These are phyloP conservation scores for Russula sp. DNA, from an alignment of 768 basidiomycete genomes.

Conservation along the genomic window DNA sequence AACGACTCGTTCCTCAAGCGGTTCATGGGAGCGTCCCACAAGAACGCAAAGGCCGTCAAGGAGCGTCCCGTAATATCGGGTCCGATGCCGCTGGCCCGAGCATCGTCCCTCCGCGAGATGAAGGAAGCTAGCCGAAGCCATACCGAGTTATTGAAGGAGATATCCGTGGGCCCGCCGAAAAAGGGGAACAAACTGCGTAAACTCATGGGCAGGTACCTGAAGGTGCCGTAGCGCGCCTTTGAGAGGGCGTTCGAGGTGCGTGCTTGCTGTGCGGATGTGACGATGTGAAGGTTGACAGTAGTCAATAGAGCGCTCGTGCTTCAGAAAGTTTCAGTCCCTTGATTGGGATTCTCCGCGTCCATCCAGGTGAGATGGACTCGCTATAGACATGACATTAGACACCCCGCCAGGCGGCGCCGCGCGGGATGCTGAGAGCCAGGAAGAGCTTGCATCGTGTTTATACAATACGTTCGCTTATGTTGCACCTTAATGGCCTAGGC, in stretches of 20 bases:
- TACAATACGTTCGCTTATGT: constrained; percentile 12
- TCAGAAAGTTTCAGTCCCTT: not conserved
- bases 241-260: constrained; percentile 16
- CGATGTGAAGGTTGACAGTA: constrained; percentile 8
- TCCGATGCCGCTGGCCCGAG: constrained; percentile 30
- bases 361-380: constrained; percentile 8
- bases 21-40: constrained; percentile 23
- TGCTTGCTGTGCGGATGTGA: constrained; percentile 1
- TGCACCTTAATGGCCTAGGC: constrained; percentile 2
- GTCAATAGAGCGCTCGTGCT: constrained; percentile 1
- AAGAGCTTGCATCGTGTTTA: constrained; percentile 12
- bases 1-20: constrained; percentile 26
- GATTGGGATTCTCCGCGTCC: not conserved
- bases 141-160: constrained; percentile 16
- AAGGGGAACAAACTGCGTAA: constrained; percentile 30
- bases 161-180: constrained; percentile 17
- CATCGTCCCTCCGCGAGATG: constrained; percentile 21
- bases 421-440: constrained; percentile 15
- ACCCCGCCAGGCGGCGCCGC: not conserved
- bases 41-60: constrained; percentile 11
- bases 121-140: constrained; percentile 20
- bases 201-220: constrained; percentile 24
- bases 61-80: constrained; percentile 32
- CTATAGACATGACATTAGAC: not conserved
- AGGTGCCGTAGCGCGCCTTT: constrained; percentile 16